phyloP scores from a whole-genome alignment of 139 green algal genomes.

The Monoraphidium neglectum region DNA sequence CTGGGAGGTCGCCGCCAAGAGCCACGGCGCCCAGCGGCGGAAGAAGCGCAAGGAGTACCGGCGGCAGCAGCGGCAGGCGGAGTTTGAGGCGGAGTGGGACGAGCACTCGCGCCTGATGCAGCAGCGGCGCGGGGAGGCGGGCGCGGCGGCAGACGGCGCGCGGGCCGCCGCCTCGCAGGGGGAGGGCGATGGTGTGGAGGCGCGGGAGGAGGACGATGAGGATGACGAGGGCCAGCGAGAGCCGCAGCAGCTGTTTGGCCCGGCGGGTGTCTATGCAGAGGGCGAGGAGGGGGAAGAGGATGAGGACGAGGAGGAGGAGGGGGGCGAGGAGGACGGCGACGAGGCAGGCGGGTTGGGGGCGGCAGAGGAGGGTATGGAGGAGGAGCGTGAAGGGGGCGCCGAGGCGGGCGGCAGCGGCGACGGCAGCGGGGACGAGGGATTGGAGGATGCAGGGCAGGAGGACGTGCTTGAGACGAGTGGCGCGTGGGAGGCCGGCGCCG shows the following conservation, averaged over 20 bases:
- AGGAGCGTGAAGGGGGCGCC: conserved; percentile 2
- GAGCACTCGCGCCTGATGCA: conserved; percentile 15
- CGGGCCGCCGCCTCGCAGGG: not conserved
- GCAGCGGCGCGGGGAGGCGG: conserved; percentile 6
- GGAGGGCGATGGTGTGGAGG: not conserved
- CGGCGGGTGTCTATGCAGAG: not conserved
- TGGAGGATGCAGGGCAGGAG: no score
- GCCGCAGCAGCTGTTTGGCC: conserved; percentile 7
- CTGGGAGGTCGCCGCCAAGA: conserved; percentile 57
- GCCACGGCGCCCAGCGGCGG: conserved; percentile 37
- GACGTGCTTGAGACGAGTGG: no score
- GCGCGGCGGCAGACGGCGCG: not conserved
- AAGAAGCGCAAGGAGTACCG: conserved; percentile 29
- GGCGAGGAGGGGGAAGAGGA: not conserved
- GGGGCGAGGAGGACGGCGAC: not conserved
- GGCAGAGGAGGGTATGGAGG: conserved; percentile 10
- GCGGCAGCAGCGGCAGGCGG: conserved; percentile 21
- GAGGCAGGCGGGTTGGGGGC: conserved; percentile 9
- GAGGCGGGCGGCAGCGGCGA: not conserved
- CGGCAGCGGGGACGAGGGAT: not conserved
- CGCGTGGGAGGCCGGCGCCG: no score
- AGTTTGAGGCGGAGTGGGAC: conserved; percentile 30
- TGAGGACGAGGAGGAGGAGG: not conserved
- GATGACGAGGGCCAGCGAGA: not conserved
- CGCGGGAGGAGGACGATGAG: conserved; percentile 25